Base-by-base conservation (phyloP, 352 stramenopile genomes). In the Phytophthora ramorum region DNA sequence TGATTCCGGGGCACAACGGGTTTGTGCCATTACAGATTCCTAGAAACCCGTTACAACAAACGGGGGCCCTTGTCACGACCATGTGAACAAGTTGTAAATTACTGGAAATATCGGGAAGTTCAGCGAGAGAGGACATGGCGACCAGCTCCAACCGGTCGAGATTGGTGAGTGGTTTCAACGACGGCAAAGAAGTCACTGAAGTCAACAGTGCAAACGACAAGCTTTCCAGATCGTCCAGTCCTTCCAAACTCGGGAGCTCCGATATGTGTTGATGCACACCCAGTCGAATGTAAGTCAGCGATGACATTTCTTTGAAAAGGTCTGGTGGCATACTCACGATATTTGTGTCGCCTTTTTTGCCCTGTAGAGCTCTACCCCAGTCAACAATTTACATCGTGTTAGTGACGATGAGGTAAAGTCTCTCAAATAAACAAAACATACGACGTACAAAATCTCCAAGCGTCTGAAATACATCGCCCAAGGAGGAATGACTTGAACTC, bases 391-490 rank as follows among this genome's bases (percentile, higher is more conserved):
- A 28, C 24, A 28, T 4, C 4, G 6, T 30, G 26, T 30, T 30
- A 7, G 26, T 30, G 26, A 30, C 2, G 3, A 30, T 30, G 4
- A 30, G 26, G 26, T 7, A 7, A 30, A 30, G 26, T 7, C 26
- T 30, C 2, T 30, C 0, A 30, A 30, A 30, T 4, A 24, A 24
- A 24, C 6, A 30, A 6, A 7, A 30, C 13, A 19, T 19, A 10
- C 14, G 17, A 71, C 67, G 17, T 59, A 80, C 72, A 77, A n/a
- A 30, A 67, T 70, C 19, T 74, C 60, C 7, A 30, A 80, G 46
- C 6, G 63, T 62, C 4, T 46, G 54, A 26, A 80, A 66, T 0
- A n/a, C 52, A 3, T 44, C 19, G 2, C 45, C n/a, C 63, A 63
- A 76, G 6, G 26, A 34, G 71, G 71, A 43, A 79, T 58, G 1